Evolutionary conservation across 306 rosid species (phyloP).

Genomic region (Cyclanthera cordifolia): DNA sequence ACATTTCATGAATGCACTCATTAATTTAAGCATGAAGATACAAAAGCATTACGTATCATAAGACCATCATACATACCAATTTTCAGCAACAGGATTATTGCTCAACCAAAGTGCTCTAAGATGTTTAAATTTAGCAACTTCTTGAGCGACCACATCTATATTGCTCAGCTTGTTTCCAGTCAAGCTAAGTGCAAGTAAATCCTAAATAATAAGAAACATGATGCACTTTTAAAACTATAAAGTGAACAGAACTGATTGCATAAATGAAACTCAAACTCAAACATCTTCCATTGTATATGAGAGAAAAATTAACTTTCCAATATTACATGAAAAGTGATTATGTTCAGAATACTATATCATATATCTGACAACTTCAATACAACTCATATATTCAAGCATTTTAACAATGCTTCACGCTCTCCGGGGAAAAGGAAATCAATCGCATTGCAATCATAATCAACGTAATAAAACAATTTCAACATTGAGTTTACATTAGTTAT

Average conservation of each 20-base stretch:
- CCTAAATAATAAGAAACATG: slow-evolving; percentile 29
- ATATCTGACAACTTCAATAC: neutral
- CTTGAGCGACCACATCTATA: slow-evolving; percentile 40
- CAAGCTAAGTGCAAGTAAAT: slow-evolving; percentile 69
- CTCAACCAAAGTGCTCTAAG: slow-evolving; percentile 82
- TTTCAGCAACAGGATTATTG: slow-evolving; percentile 43
- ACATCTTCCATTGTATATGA: neutral
- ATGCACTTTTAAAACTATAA: neutral
- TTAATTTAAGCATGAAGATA: neutral
- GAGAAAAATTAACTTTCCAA: neutral
- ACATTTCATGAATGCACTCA: slow-evolving; percentile 11
- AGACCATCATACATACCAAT: slow-evolving; percentile 27
- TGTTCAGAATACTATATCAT: neutral
- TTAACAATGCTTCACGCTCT: neutral
- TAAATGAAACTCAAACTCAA: neutral
- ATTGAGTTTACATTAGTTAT: neutral
- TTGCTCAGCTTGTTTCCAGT: slow-evolving; percentile 54
- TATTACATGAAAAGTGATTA: neutral
- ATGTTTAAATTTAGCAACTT: slow-evolving; percentile 52
- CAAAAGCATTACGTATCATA: neutral
- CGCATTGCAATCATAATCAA: neutral
- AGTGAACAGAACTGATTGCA: neutral
- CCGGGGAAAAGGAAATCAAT: neutral
- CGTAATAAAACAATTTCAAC: neutral
- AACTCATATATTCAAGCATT: neutral